phyloP scores from a whole-genome alignment of 441 rosid species.

The Gossypium schwendimanii region DNA sequence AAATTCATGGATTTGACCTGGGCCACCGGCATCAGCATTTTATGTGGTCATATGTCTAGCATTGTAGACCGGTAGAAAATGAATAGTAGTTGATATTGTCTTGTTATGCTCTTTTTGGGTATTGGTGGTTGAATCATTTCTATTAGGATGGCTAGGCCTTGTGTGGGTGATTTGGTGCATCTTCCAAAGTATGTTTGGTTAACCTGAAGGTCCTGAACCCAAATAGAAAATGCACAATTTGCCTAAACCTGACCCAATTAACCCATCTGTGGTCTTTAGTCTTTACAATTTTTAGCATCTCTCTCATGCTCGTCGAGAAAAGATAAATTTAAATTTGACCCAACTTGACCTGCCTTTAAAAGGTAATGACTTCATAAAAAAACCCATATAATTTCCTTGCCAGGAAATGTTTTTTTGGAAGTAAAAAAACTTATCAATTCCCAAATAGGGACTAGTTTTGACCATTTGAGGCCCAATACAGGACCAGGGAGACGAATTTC shows the following conservation, averaged over 20 bases:
- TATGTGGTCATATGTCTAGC: not conserved
- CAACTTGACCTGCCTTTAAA: not conserved
- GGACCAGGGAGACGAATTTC: not conserved
- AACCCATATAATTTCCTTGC: not conserved
- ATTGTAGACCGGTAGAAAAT: not conserved
- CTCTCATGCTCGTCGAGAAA: not conserved
- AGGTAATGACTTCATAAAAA: not conserved
- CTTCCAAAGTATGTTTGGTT: not conserved
- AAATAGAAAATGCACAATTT: not conserved
- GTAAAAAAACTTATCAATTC: not conserved
- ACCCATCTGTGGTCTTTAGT: not conserved
- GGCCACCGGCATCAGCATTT: not conserved
- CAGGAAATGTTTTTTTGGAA: not conserved
- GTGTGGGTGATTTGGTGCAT: conserved; percentile 3
- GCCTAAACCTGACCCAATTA: conserved; percentile 3
- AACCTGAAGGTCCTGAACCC: not conserved
- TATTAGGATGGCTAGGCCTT: not conserved
- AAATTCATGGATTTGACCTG: conserved; percentile 6
- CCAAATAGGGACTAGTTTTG: not conserved
- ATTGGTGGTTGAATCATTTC: conserved; percentile 6
- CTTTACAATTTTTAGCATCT: not conserved
- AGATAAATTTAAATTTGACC: not conserved
- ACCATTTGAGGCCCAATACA: not conserved
- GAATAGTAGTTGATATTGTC: conserved; percentile 3
- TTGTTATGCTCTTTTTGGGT: not conserved